Evolutionary conservation across 371 early-diverging fungal species (phyloP), one percentile per base, ranked within the genome.

Genomic region (Blyttiomyces sp.): DNA sequence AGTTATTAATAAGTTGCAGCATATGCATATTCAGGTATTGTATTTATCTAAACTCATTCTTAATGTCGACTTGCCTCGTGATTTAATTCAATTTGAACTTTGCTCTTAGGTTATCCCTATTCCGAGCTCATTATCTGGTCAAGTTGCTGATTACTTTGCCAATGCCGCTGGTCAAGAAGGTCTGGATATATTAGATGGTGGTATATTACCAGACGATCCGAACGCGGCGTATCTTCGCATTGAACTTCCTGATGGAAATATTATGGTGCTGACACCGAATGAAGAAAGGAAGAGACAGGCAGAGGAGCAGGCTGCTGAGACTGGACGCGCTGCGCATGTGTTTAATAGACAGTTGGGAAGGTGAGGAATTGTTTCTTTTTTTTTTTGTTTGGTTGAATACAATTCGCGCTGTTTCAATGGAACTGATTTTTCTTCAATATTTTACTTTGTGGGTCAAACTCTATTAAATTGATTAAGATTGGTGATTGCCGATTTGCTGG

Each of bases 181-280:
- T 4, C 56, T 75, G 5, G 75, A 70, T 11, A 52, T 32, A 16
- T 51, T 54, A 39, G 57, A 70, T 0, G 72, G 71, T 30, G 66
- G 61, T 6, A 61, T 69, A 32, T 32, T 77, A 2, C 86, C 86
- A 11, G 80, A 75, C 50, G 71, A 77, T 57, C 32, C 55, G n/a
- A n/a, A 71, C 13, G 63, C 64, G 26, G 76, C 77, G 16, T 90
- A 78, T 63, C 82, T 88, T 51, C 80, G 84, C 53, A 70, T 92
- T 32, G 87, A 88, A 32, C 48, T 89, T 4, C 85, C 86, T 1
- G 72, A 77, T 56, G 39, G 39, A 11, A 11, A 39, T n/a, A 39
- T 39, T n/a, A n/a, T n/a, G n/a, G n/a, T n/a, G n/a, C n/a, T n/a
- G n/a, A n/a, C n/a, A n/a, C n/a, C n/a, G n/a, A n/a, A n/a, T n/a